A percentile compares a stretch with the other conserved stretches of the same genome.
phyloP scores from a whole-genome alignment of 2,329 filamentous ascomycete species.

The Nemania sp. region DNA sequence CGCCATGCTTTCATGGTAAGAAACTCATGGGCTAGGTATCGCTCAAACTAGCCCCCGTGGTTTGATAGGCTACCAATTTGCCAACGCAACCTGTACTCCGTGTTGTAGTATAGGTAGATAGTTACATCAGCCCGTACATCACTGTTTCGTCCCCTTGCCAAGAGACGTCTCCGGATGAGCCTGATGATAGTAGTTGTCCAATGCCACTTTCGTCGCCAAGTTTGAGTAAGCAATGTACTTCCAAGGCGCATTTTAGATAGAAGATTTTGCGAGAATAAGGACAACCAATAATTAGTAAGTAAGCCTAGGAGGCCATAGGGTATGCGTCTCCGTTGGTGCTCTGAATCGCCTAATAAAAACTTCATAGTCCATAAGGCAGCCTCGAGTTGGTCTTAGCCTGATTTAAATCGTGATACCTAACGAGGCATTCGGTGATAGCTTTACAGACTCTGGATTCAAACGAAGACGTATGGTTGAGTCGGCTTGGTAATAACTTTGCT shows the following conservation, averaged over 20 bases:
- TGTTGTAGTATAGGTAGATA: not conserved
- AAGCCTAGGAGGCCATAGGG: not conserved
- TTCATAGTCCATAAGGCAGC: not conserved
- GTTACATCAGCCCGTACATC: conserved; percentile 7
- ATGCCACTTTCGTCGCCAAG: not conserved
- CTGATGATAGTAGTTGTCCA: not conserved
- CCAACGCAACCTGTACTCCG: conserved; percentile 14
- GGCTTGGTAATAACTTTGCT: not conserved
- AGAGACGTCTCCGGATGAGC: not conserved
- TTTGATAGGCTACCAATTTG: conserved; percentile 20
- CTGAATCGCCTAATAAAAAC: not conserved
- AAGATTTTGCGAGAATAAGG: not conserved
- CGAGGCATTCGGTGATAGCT: not conserved
- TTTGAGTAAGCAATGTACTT: not conserved
- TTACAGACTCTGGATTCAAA: not conserved
- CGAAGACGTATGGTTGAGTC: not conserved
- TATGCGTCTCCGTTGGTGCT: not conserved
- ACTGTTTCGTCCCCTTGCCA: not conserved
- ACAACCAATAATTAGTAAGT: not conserved
- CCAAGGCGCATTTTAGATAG: not conserved
- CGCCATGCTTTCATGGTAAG: not conserved
- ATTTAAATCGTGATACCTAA: not conserved
- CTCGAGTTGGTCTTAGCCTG: conserved; percentile 3
- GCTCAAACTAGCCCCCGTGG: not conserved
- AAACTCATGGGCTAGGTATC: not conserved